Evolutionary conservation across 495 filamentous ascomycete species (phyloP), one percentile per base, ranked within the genome.

Genomic region (Daldinia decipiens): DNA sequence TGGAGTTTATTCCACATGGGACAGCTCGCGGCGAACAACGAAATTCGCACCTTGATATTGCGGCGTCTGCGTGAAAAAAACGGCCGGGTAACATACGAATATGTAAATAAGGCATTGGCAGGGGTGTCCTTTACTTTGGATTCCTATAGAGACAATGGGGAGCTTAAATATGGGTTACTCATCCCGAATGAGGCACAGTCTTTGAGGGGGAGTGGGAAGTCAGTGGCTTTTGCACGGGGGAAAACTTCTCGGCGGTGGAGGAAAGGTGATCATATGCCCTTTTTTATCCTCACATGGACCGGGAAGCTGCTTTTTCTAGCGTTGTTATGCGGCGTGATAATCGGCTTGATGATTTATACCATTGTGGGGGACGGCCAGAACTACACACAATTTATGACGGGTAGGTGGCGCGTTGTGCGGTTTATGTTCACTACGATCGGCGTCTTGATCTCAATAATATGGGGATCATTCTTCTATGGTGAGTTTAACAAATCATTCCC

Each of bases 401-500:
- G 73, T 9, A 74, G 73, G 43, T 70, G 71, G 56, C 68, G 78
- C 12, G 71, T 78, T 13, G 70, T 79, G n/a, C 75, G 78, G 17
- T 78, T 78, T 39, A 62, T 78, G 5, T 79, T 80, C 36, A 72
- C 72, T 12, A 63, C 61, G 2, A 34, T 75, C 27, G 74, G 79
- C 19, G 75, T 74, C 31, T 15, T 79, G 1, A 61, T 78, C 53
- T 59, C 73, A n/a, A 64, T 77, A 9, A 60, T 69, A 27, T 84
- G 81, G 79, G 67, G 74, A 0, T 71, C 73, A 5, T 78, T 79
- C 64, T 79, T 78, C 21, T 51, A 74, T 40, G 68, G 79, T 74
- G 26, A 67, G 72, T 71, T 27, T 24, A 34, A 17, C 21, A 21
- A 12, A 38, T 12, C 21, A 12, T 24, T 3, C 55, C 59, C 11